phyloP scores from a whole-genome alignment of 2,329 filamentous ascomycete species.

The Akanthomyces muscarius region DNA sequence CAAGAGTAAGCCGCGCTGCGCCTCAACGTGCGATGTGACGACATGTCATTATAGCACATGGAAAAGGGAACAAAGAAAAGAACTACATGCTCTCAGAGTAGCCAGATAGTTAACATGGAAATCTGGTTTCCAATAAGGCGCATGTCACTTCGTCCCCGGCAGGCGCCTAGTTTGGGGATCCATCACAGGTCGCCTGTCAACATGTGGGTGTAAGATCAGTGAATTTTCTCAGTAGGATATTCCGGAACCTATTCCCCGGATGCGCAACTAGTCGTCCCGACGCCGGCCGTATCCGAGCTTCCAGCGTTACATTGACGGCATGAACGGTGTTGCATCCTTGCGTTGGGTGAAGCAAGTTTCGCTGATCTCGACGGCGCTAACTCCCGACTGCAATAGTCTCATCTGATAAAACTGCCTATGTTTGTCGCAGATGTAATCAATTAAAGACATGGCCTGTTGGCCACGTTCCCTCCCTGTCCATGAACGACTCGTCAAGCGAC shows the following conservation, averaged over 20 bases:
- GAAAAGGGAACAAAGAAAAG: too few relatives aligned
- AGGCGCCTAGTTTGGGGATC: not conserved
- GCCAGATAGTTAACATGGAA: not conserved
- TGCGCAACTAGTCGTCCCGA: not conserved
- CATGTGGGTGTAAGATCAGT: not conserved
- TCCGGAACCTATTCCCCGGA: not conserved
- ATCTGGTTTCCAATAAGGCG: not conserved
- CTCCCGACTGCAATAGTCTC: not conserved
- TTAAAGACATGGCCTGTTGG: not conserved
- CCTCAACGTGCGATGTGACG: too few relatives aligned
- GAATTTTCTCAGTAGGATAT: not conserved
- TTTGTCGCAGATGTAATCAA: not conserved
- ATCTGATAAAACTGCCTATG: not conserved
- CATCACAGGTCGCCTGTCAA: not conserved
- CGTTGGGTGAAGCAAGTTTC: not conserved
- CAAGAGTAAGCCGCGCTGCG: too few relatives aligned
- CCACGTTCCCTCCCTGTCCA: not conserved
- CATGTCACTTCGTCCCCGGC: not conserved
- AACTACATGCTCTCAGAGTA: too few relatives aligned
- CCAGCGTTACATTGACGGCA: slow-evolving; percentile 3
- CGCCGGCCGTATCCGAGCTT: not conserved
- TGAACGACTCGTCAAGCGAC: not conserved
- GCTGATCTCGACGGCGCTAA: not conserved
- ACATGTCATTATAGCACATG: too few relatives aligned
- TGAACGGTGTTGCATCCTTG: not conserved